Evolutionary conservation across 2,329 filamentous ascomycete genomes (phyloP).

Genomic region (Colletotrichum sp.): DNA sequence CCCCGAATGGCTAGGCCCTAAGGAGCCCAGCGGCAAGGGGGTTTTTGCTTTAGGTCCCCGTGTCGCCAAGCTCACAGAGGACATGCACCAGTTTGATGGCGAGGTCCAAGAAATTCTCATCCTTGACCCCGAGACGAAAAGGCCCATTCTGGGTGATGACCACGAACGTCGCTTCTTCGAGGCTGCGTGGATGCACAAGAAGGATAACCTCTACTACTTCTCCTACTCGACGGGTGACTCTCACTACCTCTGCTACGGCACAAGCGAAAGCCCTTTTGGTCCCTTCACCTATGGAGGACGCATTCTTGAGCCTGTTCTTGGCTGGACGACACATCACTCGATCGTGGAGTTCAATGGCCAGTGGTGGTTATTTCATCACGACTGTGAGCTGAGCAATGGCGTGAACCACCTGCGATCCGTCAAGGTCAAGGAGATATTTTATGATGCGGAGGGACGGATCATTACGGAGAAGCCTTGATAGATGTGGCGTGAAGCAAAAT

Average conservation of each 20-base stretch:
- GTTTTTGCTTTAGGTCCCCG: slow-evolving; percentile 67
- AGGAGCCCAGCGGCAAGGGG: slow-evolving; percentile 64
- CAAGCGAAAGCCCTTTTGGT: slow-evolving; percentile 67
- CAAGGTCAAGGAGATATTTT: slow-evolving; percentile 77
- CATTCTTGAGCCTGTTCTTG: slow-evolving; percentile 77
- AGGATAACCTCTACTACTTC: slow-evolving; percentile 73
- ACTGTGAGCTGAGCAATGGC: slow-evolving; percentile 71
- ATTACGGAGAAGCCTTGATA: slow-evolving; percentile 42
- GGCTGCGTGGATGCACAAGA: slow-evolving; percentile 81
- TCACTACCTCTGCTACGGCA: slow-evolving; percentile 75
- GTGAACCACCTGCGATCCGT: slow-evolving; percentile 76
- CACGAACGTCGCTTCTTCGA: slow-evolving; percentile 82
- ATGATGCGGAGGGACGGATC: slow-evolving; percentile 70
- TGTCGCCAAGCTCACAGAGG: slow-evolving; percentile 66
- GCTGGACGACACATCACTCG: slow-evolving; percentile 84
- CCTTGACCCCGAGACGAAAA: slow-evolving; percentile 64
- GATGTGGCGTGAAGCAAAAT: background rate
- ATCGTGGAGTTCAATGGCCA: slow-evolving; percentile 75
- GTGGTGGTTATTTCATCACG: slow-evolving; percentile 81
- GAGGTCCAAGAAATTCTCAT: slow-evolving; percentile 67
- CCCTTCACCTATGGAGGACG: slow-evolving; percentile 76
- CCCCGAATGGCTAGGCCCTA: slow-evolving; percentile 54
- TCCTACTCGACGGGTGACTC: slow-evolving; percentile 81
- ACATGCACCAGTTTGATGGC: slow-evolving; percentile 68
- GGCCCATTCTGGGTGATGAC: slow-evolving; percentile 68